Percentiles rank a stretch among this genome's conserved stretches.
These are phyloP conservation scores for Blepharisma japonicum DNA, from an alignment of 73 alveolate species.

Conservation along the genomic window DNA sequence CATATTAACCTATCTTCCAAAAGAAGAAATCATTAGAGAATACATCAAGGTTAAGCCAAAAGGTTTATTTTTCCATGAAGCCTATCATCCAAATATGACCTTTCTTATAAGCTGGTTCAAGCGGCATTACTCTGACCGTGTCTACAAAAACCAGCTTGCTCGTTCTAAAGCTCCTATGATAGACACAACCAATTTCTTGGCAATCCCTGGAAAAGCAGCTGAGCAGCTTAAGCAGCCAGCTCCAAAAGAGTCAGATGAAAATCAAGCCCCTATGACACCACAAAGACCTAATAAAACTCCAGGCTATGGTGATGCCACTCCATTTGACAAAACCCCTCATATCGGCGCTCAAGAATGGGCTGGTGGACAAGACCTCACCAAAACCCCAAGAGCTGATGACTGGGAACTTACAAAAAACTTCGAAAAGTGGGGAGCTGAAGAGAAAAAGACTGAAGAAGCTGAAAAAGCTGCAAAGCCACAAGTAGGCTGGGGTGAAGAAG, in stretches of 20 bases:
- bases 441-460: conserved; percentile 8
- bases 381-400: conserved; percentile 36
- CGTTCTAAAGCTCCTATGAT: conserved; percentile 30
- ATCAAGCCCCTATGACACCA: neutral
- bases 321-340: conserved; percentile 26
- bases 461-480: neutral
- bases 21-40: conserved; percentile 62
- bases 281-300: conserved; percentile 1
- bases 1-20: conserved; percentile 82
- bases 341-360: conserved; percentile 34
- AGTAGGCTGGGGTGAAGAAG: neutral
- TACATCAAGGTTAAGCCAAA: conserved; percentile 85
- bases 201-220: conserved; percentile 23
- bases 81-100: conserved; percentile 35
- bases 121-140: conserved; percentile 30
- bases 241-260: neutral
- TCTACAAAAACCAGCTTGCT: conserved; percentile 13
- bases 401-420: conserved; percentile 25
- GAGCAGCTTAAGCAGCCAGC: neutral
- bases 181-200: conserved; percentile 2
- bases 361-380: conserved; percentile 14
- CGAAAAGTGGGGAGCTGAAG: conserved; percentile 25
- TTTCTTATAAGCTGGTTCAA: conserved; percentile 45
- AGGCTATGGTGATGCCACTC: neutral
- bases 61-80: conserved; percentile 76